Conservation (phyloP, 352 stramenopile genomes). For the Phytophthora hibernalis region DNA sequence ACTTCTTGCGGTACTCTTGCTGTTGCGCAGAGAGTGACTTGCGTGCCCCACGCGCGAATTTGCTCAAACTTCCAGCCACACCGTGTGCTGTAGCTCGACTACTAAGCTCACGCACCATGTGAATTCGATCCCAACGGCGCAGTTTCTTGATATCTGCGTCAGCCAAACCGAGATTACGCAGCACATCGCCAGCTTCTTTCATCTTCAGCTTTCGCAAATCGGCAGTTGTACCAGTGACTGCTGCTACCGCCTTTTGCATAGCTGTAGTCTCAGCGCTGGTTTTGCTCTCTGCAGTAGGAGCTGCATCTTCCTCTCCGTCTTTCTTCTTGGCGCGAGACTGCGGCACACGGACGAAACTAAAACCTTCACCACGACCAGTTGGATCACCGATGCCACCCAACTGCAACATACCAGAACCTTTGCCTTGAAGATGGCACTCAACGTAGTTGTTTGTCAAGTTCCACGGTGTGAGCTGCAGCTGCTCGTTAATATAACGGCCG, state of each 20-base stretch:
- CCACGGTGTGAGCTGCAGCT: slow-evolving; percentile 84
- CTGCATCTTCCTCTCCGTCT: slow-evolving; percentile 72
- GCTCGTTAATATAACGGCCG: slow-evolving; percentile 81
- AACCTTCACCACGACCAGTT: slow-evolving; percentile 83
- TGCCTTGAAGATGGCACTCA: slow-evolving; percentile 85
- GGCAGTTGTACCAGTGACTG: slow-evolving; percentile 82
- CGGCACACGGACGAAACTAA: slow-evolving; percentile 84
- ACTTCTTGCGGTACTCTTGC: slow-evolving; percentile 88
- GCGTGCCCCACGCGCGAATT: slow-evolving; percentile 79
- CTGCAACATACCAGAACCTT: slow-evolving; percentile 83
- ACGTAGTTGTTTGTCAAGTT: slow-evolving; percentile 90
- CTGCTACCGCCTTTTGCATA: slow-evolving; percentile 80
- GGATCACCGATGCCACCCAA: slow-evolving; percentile 85
- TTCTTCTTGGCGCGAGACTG: slow-evolving; percentile 86
- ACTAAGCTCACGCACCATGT: slow-evolving; percentile 83
- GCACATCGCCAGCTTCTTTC: slow-evolving; percentile 83
- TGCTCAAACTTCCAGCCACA: slow-evolving; percentile 75
- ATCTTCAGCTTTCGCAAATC: slow-evolving; percentile 90
- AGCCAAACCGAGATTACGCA: slow-evolving; percentile 79
- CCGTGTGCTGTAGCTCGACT: slow-evolving; percentile 74
- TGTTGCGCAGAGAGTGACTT: slow-evolving; percentile 86
- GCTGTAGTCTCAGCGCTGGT: slow-evolving; percentile 62
- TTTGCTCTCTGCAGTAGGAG: slow-evolving; percentile 46
- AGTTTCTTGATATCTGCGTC: slow-evolving; percentile 87
- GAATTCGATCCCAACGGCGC: slow-evolving; percentile 83